A percentile compares a stretch with the other conserved stretches of the same genome.
These are phyloP conservation scores for Salix caprea DNA, from an alignment of 345 rosid genomes.

Conservation along the genomic window DNA sequence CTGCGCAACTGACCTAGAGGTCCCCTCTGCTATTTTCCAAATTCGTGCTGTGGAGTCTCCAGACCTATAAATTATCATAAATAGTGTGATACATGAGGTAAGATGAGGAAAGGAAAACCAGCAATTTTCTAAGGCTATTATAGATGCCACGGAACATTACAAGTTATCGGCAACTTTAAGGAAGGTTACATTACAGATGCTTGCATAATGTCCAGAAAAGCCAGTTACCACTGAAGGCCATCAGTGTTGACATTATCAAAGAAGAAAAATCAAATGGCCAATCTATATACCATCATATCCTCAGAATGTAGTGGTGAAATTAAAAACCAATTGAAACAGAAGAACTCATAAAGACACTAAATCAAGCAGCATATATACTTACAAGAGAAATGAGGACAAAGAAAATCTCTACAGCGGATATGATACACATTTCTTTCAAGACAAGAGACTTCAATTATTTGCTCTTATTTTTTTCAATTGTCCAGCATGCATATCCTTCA, in stretches of 20 bases:
- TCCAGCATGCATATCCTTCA: not conserved
- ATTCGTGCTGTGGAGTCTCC: constrained; percentile 99
- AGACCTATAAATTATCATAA: constrained; percentile 46
- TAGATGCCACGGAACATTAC: not conserved
- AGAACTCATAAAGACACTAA: not conserved
- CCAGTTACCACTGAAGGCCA: not conserved
- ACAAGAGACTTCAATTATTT: not conserved
- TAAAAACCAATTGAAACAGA: not conserved
- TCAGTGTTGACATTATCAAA: not conserved
- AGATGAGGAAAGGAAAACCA: not conserved
- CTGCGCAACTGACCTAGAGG: constrained; percentile 43
- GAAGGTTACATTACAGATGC: not conserved
- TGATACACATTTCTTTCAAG: not conserved
- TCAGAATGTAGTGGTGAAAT: not conserved
- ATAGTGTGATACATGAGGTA: constrained; percentile 1
- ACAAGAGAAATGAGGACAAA: not conserved
- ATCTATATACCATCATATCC: not conserved
- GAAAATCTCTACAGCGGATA: not conserved
- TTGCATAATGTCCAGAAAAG: not conserved
- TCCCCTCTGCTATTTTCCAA: constrained; percentile 76
- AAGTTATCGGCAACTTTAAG: not conserved
- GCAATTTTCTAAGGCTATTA: not conserved
- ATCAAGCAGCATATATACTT: not conserved
- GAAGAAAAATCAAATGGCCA: not conserved
- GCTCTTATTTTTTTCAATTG: not conserved